Evolutionary conservation across 83 land plant genomes (phyloP), one percentile per base, ranked within the genome.

Genomic region (Larix sibirica): DNA sequence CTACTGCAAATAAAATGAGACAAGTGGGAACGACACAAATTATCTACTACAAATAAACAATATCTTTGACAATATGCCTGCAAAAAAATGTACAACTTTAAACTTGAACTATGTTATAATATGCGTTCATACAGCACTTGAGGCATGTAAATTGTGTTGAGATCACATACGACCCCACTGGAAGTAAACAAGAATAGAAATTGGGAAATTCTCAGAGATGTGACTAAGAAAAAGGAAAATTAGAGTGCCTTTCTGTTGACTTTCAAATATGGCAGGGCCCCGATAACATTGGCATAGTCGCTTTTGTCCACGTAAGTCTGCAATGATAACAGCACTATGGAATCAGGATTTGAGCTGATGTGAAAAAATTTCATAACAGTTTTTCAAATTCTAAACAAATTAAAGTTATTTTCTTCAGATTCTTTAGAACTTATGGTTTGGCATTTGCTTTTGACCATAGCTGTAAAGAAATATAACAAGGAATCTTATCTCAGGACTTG

Each of bases 271-370:
- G 95, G 95, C 71, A 93, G 63, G 12, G 90, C 90, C 62, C 93
- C 89, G n/a, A 91, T 89, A 47, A 93, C 90, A 81, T 90, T 90
- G 90, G 87, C 86, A 60, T 91, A 93, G 79, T 90, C 90, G 28
- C 93, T 91, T 70, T 56, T 56, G 59, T 56, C 59, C 59, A 56
- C 17, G 16, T 56, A 56, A 56, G 59, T 56, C 59, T 50, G 56
- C 56, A 50, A 50, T 50, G 56, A 50, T 50, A 71, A 71, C 76
- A 71, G 24, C 8, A 73, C 38, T 42, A 73, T 42, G 13, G 12
- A 12, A n/a, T 73, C 54, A 6, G 77, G 56, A n/a, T 73, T 42
- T 42, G 24, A 42, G 1, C 3, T 40, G 54, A n/a, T 33, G 26
- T 42, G 2, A 8, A 73, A n/a, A 42, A 73, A 13, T 4, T 40